Evolutionary conservation across 345 rosid genomes (phyloP).

Genomic region (Boechera stricta): DNA sequence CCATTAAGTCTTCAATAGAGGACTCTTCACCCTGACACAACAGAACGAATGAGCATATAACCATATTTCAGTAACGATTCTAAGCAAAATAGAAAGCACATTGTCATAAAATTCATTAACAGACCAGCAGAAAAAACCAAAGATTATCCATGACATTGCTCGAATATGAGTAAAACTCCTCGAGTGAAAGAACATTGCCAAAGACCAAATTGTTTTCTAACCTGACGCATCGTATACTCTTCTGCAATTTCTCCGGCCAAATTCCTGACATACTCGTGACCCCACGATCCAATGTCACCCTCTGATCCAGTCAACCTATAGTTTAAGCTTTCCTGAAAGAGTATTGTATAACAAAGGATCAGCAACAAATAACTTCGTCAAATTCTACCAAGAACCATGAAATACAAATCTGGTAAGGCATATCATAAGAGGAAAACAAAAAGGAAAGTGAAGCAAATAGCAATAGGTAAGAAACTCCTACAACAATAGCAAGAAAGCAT

Average conservation of each 20-base stretch:
- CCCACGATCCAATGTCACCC: slow-evolving; percentile 98
- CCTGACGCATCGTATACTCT: slow-evolving; percentile 81
- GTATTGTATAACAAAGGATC: slow-evolving; percentile 24
- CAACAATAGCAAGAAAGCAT: slow-evolving; percentile 39
- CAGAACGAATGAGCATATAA: slow-evolving; percentile 15
- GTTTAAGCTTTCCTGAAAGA: slow-evolving; percentile 81
- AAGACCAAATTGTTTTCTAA: slow-evolving; percentile 45
- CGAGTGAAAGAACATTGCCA: slow-evolving; percentile 9
- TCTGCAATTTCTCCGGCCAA: slow-evolving; percentile 88
- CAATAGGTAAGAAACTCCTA: slow-evolving; percentile 1
- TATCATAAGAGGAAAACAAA: slow-evolving; percentile 11
- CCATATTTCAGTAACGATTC: slow-evolving; percentile 17
- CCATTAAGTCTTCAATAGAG: slow-evolving; percentile 71
- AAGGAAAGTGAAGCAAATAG: background rate
- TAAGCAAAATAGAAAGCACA: background rate
- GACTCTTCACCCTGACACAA: slow-evolving; percentile 67
- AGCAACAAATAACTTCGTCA: slow-evolving; percentile 8
- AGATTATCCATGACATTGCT: background rate
- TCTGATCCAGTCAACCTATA: slow-evolving; percentile 86
- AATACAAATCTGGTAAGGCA: slow-evolving; percentile 11
- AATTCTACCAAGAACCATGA: slow-evolving; percentile 21
- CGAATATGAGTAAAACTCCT: slow-evolving; percentile 12
- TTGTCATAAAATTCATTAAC: slow-evolving; percentile 15
- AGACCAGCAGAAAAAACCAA: slow-evolving; percentile 15
- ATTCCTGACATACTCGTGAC: slow-evolving; percentile 97